Percentiles rank a stretch among this genome's conserved stretches.
phyloP scores from a whole-genome alignment of 345 rosid genomes.

The Boechera stricta region DNA sequence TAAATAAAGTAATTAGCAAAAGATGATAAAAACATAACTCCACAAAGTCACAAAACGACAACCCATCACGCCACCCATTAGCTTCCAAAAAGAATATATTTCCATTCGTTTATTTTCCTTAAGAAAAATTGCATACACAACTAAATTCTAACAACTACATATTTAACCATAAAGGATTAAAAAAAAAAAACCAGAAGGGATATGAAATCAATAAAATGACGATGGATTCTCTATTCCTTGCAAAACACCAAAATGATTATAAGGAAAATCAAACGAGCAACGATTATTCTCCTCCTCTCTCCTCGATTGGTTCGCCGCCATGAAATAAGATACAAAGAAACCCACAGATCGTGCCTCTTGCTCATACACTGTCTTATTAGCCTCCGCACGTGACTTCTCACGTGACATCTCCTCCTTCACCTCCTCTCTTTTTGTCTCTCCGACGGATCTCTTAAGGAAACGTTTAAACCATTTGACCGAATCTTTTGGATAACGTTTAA shows the following conservation, averaged over 20 bases:
- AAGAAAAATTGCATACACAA: conserved; percentile 3
- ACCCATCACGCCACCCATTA: neutral
- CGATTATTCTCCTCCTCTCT: conserved; percentile 19
- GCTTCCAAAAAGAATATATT: neutral
- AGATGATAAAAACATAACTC: neutral
- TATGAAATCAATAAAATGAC: conserved; percentile 33
- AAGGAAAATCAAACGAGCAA: conserved; percentile 31
- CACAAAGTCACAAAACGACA: neutral
- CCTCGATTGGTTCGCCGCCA: conserved; percentile 36
- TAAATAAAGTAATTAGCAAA: neutral
- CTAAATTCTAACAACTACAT: neutral
- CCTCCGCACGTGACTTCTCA: neutral
- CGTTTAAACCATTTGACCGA: conserved; percentile 58
- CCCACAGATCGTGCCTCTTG: neutral
- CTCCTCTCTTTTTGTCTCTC: conserved; percentile 6
- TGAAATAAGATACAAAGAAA: conserved; percentile 24
- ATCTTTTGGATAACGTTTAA: conserved; percentile 59
- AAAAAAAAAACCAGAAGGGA: neutral
- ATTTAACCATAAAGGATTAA: neutral
- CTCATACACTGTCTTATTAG: conserved; percentile 10
- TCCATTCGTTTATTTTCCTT: neutral
- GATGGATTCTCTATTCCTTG: conserved; percentile 2
- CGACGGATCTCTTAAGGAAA: conserved; percentile 46
- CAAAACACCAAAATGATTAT: conserved; percentile 10
- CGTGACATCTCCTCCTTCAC: conserved; percentile 6